Evolutionary conservation across 108 stramenopile genomes (phyloP), one percentile per base, ranked within the genome.

Genomic region (Discostella pseudostelligera): DNA sequence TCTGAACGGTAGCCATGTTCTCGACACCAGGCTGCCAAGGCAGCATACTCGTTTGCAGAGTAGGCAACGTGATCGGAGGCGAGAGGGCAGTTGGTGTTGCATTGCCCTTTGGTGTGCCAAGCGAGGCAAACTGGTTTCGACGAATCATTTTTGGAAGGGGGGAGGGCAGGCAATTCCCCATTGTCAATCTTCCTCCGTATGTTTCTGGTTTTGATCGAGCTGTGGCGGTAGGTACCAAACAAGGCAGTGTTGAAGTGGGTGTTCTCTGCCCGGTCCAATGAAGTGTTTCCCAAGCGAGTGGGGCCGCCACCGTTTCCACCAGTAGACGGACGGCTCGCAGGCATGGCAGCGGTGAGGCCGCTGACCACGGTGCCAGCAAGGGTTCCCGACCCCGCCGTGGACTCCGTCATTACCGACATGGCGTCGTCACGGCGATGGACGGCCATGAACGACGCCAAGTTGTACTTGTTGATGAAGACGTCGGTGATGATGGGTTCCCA

Each of bases 61-160:
- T 58, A 58, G 4, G 35, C 5, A 9, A 58, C 35, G 35, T 58
- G 56, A 19, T 58, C 56, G 7, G 12, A 36, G 16, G 0, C 19
- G 1, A 36, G 12, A 8, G 59, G 59, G 40, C 59, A 59, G 19
- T 40, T 21, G 7, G 40, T 3, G 22, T 59, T 59, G 59, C 59
- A 59, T 39, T 40, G 8, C n/a, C 40, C 59, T 24, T 59, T 59
- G 2, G 25, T 26, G 40, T 59, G 59, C 39, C 43, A 59, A 1
- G 59, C 40, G 0, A 59, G 40, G 40, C 59, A 59, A 36, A 59
- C 39, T 11, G 39, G 35, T 4, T 57, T 57, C 1, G 22, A 12
- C 19, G 5, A 3, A 22, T 40, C 59, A 7, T 44, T 11, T 44
- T 59, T 40, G 40, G 43, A 42, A 12, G 19, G 6, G 1, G 59